Conservation (phyloP, 1,284 basidiomycete genomes). For the Marasmius sp. region DNA sequence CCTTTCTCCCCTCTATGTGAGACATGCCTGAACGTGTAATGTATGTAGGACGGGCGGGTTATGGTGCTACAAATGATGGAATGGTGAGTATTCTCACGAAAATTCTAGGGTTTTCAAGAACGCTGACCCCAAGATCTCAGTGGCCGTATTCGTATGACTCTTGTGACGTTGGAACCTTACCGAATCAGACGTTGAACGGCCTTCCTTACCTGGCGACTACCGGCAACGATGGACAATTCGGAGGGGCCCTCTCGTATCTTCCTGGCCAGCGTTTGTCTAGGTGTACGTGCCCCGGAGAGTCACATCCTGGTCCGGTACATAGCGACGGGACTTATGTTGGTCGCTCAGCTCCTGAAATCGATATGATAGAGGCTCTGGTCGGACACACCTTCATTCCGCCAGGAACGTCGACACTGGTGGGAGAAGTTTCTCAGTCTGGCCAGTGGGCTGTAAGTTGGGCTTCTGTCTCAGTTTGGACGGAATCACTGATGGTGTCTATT, state of each 20-base stretch:
- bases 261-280: conserved; percentile 52
- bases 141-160: conserved; percentile 45
- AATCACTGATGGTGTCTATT: conserved; percentile 41
- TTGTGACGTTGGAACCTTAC: conserved; percentile 56
- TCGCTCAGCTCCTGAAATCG: conserved; percentile 75
- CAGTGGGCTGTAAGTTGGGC: conserved; percentile 59
- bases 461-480: conserved; percentile 34
- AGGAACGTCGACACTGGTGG: conserved; percentile 21
- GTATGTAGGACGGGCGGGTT: conserved; percentile 51
- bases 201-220: conserved; percentile 11
- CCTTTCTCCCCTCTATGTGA: not conserved
- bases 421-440: conserved; percentile 60
- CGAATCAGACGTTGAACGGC: conserved; percentile 43
- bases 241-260: conserved; percentile 35
- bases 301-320: conserved; percentile 67
- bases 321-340: conserved; percentile 64
- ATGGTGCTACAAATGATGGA: conserved; percentile 39
- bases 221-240: not conserved
- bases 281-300: conserved; percentile 57
- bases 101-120: not conserved
- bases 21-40: not conserved
- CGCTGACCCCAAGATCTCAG: conserved; percentile 9
- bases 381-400: conserved; percentile 17
- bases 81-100: conserved; percentile 45
- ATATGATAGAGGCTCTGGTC: conserved; percentile 72